phyloP scores from a whole-genome alignment of 1,284 basidiomycete genomes.

The Pterulicium gracile region DNA sequence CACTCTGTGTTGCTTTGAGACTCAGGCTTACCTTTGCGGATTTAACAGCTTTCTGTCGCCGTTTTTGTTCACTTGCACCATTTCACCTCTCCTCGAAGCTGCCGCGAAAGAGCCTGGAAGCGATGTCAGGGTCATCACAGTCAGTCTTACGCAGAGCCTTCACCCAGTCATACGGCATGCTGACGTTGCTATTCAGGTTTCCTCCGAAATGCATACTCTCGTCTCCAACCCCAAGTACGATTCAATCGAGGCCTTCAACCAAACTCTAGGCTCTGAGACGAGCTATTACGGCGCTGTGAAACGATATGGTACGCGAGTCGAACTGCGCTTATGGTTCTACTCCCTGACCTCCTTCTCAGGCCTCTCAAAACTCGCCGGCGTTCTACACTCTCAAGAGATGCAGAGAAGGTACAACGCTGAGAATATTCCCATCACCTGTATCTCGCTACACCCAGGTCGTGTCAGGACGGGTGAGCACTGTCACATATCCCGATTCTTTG shows the following conservation, averaged over 20 bases:
- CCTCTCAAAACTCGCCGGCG: neutral
- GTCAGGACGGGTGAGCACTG: neutral
- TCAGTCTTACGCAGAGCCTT: conserved; percentile 6
- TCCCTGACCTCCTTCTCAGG: neutral
- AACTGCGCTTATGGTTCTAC: neutral
- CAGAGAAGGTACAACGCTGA: neutral
- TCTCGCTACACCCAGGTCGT: neutral
- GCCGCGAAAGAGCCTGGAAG: conserved; percentile 13
- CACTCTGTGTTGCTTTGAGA: neutral
- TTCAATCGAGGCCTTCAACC: neutral
- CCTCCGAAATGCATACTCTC: neutral
- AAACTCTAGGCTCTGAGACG: neutral
- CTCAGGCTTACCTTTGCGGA: neutral
- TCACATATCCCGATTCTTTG: too few species aligned
- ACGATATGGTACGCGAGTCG: neutral
- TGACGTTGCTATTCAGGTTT: neutral
- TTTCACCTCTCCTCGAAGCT: conserved; percentile 16
- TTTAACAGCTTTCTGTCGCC: conserved; percentile 16
- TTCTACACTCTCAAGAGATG: neutral
- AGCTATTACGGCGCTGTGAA: neutral
- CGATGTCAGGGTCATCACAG: conserved; percentile 20
- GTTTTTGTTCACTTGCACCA: conserved; percentile 16
- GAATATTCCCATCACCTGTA: neutral
- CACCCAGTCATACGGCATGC: neutral
- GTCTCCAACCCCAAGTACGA: neutral